phyloP scores from a whole-genome alignment of 2,329 filamentous ascomycete genomes.

The Claviceps sp. region DNA sequence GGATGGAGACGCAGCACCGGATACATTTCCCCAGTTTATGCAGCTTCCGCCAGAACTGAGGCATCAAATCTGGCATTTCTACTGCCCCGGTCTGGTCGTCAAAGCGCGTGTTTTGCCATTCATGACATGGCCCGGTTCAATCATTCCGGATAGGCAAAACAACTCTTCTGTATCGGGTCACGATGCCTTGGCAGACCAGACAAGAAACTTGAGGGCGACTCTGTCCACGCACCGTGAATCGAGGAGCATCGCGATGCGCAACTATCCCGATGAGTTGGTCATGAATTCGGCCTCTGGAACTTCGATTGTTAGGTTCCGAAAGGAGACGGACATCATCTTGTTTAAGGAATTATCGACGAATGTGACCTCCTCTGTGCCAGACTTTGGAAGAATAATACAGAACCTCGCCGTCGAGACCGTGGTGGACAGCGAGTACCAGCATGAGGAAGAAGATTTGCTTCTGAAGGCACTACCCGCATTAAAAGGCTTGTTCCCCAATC shows the following conservation, averaged over 20 bases:
- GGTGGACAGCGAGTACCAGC: not conserved
- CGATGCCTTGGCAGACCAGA: slow-evolving; percentile 16
- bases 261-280: slow-evolving; percentile 19
- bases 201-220: slow-evolving; percentile 15
- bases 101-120: slow-evolving; percentile 12
- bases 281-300: slow-evolving; percentile 14
- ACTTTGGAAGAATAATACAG: slow-evolving; percentile 16
- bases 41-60: slow-evolving; percentile 22
- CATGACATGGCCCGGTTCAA: not conserved
- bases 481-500: slow-evolving; percentile 9
- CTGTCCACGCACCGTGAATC: slow-evolving; percentile 23
- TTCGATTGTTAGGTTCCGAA: slow-evolving; percentile 17
- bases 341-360: slow-evolving; percentile 1
- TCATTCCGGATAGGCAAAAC: slow-evolving; percentile 5
- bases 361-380: slow-evolving; percentile 9
- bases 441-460: not conserved
- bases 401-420: slow-evolving; percentile 15
- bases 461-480: not conserved
- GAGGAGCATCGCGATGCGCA: slow-evolving; percentile 17
- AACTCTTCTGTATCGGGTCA: slow-evolving; percentile 3
- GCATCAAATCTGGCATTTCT: slow-evolving; percentile 19
- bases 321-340: slow-evolving; percentile 18
- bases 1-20: not conserved
- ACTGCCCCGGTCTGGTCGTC: slow-evolving; percentile 17
- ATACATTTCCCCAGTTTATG: slow-evolving; percentile 13